These are phyloP conservation scores for Chionographis japonica DNA, from an alignment of 106 monocot species.

Conservation along the genomic window DNA sequence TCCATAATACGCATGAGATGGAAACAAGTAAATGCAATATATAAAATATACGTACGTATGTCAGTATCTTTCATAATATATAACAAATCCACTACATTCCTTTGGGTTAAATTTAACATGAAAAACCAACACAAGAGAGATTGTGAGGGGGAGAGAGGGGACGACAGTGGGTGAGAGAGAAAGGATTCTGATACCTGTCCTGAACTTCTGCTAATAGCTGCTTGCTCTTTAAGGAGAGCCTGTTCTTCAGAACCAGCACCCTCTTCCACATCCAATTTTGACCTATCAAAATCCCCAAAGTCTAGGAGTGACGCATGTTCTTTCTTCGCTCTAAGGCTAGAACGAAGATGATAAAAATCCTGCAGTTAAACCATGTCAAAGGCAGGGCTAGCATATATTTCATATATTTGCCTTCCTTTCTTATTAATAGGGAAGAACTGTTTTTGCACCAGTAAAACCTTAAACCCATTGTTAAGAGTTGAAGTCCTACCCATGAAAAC, in stretches of 20 bases:
- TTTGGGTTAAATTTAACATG: no score
- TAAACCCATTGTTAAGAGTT: not conserved
- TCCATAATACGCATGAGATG: no score
- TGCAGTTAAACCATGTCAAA: slow-evolving; percentile 16
- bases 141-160: no score
- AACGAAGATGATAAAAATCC: slow-evolving; percentile 79
- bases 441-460: no score
- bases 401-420: not conserved
- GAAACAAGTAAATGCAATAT: no score
- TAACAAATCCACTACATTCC: no score
- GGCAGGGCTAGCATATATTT: not conserved
- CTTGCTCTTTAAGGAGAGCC: slow-evolving; percentile 80
- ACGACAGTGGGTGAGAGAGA: not conserved
- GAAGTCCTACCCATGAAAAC: not conserved
- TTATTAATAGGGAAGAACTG: not conserved
- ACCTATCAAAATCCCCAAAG: slow-evolving; percentile 82
- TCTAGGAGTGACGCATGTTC: slow-evolving; percentile 88
- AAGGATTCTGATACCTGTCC: slow-evolving; percentile 44
- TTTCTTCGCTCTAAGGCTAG: slow-evolving; percentile 69
- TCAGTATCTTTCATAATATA: no score
- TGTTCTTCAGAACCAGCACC: slow-evolving; percentile 50
- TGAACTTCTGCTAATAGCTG: slow-evolving; percentile 55
- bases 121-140: no score
- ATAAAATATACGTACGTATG: no score
- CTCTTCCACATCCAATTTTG: slow-evolving; percentile 69